Base-by-base conservation (phyloP, 75 land plant species). In the Picea sitchensis region DNA sequence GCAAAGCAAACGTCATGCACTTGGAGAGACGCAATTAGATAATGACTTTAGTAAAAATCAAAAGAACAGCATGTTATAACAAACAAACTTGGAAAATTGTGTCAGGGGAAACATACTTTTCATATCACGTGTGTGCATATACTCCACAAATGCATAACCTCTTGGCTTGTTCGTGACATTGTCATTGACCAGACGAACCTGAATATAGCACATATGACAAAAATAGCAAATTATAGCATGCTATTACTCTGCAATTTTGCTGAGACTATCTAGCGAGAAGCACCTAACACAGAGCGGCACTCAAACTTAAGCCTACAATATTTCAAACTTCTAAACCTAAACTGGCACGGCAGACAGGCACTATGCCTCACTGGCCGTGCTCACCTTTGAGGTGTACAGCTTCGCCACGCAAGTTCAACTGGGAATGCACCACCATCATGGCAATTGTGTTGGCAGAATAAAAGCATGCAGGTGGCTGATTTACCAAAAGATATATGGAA, bases 71-170 rank as follows among this genome's bases (percentile, higher is more conserved):
- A 15, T 67, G 18, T 9, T 34, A 17, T 36, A 20, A 67, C 6
- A 32, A 17, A 67, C 44, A 65, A 18, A 36, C 9, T 23, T 5
- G 38, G 71, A 15, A 5, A 17, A 51, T 9, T 51, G 8, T 67
- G 71, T 1, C 51, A 4, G 1, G 51, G n/a, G 26, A 12, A 21
- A 73, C 58, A 75, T 82, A 97, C 99, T 86, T 84, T 97, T 97
- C 99, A 97, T 95, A 81, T 97, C 99, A 47, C 99, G 79, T 26
- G 94, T 97, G 81, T 97, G 99, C 84, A 87, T 76, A 80, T 92
- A 97, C 83, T 97, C 99, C 41, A 97, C 88, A 78, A 95, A 97
- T 38, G 93, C 99, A 95, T 97, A 97, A 31, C 99, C 99, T 79
- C 91, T 86, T 56, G 99, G 98, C 74, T 95, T 97, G 71, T 88